Conservation (phyloP, 257 asterid genomes). For the Leonotis leonurus region DNA sequence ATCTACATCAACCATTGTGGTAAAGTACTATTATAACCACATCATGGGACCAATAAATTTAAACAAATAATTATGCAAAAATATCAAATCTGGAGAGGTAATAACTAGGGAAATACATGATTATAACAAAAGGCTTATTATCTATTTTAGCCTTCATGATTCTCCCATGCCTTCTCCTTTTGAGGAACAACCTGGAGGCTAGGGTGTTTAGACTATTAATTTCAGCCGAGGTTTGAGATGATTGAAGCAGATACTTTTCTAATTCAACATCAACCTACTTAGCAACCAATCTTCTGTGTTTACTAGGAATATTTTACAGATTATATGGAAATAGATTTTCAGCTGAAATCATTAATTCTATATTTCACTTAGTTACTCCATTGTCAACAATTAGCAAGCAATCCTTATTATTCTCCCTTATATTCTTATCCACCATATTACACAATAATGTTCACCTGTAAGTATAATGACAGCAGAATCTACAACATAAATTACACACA, state of each 20-base stretch:
- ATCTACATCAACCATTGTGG: slow-evolving; percentile 41
- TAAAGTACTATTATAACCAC: slow-evolving; percentile 1
- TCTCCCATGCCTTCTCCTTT: neutral
- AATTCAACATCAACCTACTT: neutral
- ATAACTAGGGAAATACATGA: neutral
- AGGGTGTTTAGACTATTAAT: no score
- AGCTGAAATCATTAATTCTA: no score
- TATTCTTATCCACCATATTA: no score
- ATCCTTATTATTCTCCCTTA: no score
- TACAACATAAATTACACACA: no score
- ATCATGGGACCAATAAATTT: slow-evolving; percentile 3
- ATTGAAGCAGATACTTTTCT: neutral
- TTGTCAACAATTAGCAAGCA: no score
- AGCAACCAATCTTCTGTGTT: neutral
- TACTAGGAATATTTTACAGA: no score
- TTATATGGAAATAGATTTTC: no score
- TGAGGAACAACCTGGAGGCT: neutral
- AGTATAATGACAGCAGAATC: no score
- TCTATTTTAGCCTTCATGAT: neutral
- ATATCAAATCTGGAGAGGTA: neutral
- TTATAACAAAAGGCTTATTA: neutral
- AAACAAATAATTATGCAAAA: neutral
- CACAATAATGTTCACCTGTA: no score
- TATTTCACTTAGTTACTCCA: no score
- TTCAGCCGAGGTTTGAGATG: no score